A percentile compares a stretch with the other conserved stretches of the same genome.
Evolutionary conservation across 495 filamentous ascomycete species (phyloP).

Genomic region (Hyphodiscus hymeniophilus): DNA sequence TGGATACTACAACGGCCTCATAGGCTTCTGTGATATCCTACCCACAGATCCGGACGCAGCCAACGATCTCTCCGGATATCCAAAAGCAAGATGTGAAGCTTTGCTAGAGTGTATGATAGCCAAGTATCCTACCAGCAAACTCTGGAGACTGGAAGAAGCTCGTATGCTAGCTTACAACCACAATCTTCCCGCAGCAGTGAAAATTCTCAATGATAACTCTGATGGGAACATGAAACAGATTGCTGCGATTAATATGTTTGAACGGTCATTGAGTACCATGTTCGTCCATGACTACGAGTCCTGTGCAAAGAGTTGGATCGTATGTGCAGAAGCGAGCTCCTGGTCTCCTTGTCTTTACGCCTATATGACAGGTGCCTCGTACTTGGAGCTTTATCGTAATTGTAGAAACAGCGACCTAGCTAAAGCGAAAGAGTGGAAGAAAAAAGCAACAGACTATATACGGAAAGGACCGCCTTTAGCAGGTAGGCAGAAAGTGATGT

Average conservation of each 20-base stretch:
- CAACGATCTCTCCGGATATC: constrained; percentile 56
- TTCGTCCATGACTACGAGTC: constrained; percentile 65
- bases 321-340: constrained; percentile 76
- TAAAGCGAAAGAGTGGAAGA: constrained; percentile 39
- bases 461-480: constrained; percentile 63
- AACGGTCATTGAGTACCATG: constrained; percentile 71
- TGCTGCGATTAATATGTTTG: constrained; percentile 71
- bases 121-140: constrained; percentile 70
- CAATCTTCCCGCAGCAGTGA: constrained; percentile 59
- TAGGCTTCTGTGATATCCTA: constrained; percentile 82
- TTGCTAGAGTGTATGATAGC: constrained; percentile 65
- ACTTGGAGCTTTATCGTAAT: constrained; percentile 73
- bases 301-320: constrained; percentile 64
- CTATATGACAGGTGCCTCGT: constrained; percentile 72
- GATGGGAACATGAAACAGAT: constrained; percentile 79
- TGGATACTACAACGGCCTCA: constrained; percentile 78
- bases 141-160: constrained; percentile 89
- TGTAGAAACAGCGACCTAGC: constrained; percentile 41
- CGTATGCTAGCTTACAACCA: constrained; percentile 64
- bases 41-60: constrained; percentile 47
- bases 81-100: constrained; percentile 56
- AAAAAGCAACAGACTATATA: constrained; percentile 50
- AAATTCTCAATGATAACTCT: constrained; percentile 46
- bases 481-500: constrained; percentile 86
- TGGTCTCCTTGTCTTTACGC: constrained; percentile 90